These are phyloP conservation scores for Hypoxylon intermedium DNA, from an alignment of 495 filamentous ascomycete genomes.

Conservation along the genomic window DNA sequence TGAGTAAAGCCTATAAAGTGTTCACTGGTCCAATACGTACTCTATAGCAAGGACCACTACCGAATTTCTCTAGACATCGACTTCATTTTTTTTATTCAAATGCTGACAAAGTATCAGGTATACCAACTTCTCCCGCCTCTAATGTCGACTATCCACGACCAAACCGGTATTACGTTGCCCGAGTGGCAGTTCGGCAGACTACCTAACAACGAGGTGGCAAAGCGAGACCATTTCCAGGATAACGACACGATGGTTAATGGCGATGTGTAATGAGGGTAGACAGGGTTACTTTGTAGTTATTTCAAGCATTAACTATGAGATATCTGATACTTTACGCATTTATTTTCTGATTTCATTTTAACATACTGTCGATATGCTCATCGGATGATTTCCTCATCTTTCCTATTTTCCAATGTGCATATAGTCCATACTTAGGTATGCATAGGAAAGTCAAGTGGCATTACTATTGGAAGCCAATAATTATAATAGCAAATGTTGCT, in stretches of 20 bases:
- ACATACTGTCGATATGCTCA: too few relatives aligned
- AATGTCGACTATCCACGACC: conserved; percentile 81
- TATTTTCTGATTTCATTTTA: too few relatives aligned
- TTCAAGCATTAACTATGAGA: too few relatives aligned
- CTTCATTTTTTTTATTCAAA: background rate
- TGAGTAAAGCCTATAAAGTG: conserved; percentile 13
- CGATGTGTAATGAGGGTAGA: conserved; percentile 2
- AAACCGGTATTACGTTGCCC: conserved; percentile 78
- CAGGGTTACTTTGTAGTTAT: too few relatives aligned
- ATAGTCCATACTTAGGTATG: too few relatives aligned
- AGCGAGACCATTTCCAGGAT: conserved; percentile 4
- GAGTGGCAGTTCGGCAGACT: conserved; percentile 69
- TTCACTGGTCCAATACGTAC: background rate
- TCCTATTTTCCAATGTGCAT: too few relatives aligned
- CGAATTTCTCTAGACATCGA: background rate
- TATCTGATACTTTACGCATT: too few relatives aligned
- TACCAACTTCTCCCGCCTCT: conserved; percentile 82
- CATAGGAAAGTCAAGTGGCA: too few relatives aligned
- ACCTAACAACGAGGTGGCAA: conserved; percentile 30
- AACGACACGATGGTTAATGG: conserved; percentile 8
- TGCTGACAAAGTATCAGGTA: conserved; percentile 48
- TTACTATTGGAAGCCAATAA: too few relatives aligned
- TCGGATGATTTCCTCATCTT: too few relatives aligned
- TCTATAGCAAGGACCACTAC: too few relatives aligned
- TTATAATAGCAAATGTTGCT: too few relatives aligned